Conservation (phyloP, 108 stramenopile species). For the Mediolabrus comicus region DNA sequence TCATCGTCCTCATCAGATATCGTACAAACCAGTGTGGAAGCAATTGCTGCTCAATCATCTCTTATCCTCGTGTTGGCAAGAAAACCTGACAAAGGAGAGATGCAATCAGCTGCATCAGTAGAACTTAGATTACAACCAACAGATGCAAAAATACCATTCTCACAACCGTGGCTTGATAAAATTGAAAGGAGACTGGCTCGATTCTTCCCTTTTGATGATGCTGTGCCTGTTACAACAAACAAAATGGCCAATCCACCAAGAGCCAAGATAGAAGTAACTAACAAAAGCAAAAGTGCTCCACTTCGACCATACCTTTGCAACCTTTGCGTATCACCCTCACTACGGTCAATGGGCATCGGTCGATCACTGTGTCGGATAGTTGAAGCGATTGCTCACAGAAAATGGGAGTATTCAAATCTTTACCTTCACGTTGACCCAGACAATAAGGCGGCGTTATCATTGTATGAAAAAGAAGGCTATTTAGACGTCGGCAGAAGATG, state of each 20-base stretch:
- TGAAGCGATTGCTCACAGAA: conserved; percentile 65
- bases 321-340: conserved; percentile 69
- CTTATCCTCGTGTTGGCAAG: conserved; percentile 66
- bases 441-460: conserved; percentile 70
- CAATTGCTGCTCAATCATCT: conserved; percentile 57
- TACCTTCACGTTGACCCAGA: conserved; percentile 82
- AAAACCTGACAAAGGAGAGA: conserved; percentile 12
- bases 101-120: conserved; percentile 74
- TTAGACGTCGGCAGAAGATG: conserved; percentile 74
- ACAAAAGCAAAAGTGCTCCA: conserved; percentile 18
- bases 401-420: conserved; percentile 68
- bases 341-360: conserved; percentile 66
- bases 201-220: conserved; percentile 38
- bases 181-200: conserved; percentile 62
- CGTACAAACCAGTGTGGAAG: conserved; percentile 20
- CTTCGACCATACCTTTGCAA: conserved; percentile 84
- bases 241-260: conserved; percentile 6
- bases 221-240: conserved; percentile 6
- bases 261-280: not conserved
- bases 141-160: conserved; percentile 87
- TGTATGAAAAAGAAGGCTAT: conserved; percentile 74
- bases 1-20: not conserved
- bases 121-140: conserved; percentile 80
- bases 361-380: conserved; percentile 69
- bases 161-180: conserved; percentile 76